These are phyloP conservation scores for Saccharomycopsis fermentans DNA, from an alignment of 805 yeast genomes.

Conservation along the genomic window DNA sequence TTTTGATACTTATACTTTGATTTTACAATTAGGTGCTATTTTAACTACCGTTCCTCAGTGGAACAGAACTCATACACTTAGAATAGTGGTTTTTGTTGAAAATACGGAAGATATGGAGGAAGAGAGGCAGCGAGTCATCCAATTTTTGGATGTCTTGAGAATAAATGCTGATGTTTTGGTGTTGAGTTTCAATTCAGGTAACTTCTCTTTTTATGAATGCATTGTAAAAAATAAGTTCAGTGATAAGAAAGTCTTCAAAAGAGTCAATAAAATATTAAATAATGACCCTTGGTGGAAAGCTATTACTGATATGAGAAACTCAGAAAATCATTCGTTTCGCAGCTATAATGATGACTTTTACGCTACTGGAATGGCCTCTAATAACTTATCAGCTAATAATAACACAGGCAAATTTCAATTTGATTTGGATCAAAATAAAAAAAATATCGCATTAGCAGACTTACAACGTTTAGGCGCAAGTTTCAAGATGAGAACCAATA, in stretches of 20 bases:
- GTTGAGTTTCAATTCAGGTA: slow-evolving; percentile 52
- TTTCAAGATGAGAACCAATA: slow-evolving; percentile 62
- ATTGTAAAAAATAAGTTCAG: slow-evolving; percentile 45
- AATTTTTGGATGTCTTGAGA: slow-evolving; percentile 64
- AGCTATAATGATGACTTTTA: background rate
- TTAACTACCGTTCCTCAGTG: slow-evolving; percentile 88
- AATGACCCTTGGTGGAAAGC: slow-evolving; percentile 85
- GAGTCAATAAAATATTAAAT: slow-evolving; percentile 40
- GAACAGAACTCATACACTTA: slow-evolving; percentile 62
- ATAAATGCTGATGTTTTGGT: slow-evolving; percentile 78
- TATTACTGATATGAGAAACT: slow-evolving; percentile 44
- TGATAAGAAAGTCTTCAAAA: slow-evolving; percentile 27
- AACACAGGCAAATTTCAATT: background rate
- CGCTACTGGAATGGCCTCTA: background rate
- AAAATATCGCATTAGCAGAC: slow-evolving; percentile 35
- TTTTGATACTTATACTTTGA: slow-evolving; percentile 91
- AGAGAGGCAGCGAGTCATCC: slow-evolving; percentile 52
- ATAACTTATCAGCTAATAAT: background rate
- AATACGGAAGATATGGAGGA: slow-evolving; percentile 54
- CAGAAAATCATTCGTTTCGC: background rate
- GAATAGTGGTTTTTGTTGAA: slow-evolving; percentile 91
- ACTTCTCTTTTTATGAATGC: slow-evolving; percentile 55
- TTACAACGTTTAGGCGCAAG: slow-evolving; percentile 72
- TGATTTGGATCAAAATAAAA: background rate
- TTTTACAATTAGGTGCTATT: slow-evolving; percentile 88